These are phyloP conservation scores for Yamadazyma songkhlaensis DNA, from an alignment of 1,139 yeast species.

Conservation along the genomic window DNA sequence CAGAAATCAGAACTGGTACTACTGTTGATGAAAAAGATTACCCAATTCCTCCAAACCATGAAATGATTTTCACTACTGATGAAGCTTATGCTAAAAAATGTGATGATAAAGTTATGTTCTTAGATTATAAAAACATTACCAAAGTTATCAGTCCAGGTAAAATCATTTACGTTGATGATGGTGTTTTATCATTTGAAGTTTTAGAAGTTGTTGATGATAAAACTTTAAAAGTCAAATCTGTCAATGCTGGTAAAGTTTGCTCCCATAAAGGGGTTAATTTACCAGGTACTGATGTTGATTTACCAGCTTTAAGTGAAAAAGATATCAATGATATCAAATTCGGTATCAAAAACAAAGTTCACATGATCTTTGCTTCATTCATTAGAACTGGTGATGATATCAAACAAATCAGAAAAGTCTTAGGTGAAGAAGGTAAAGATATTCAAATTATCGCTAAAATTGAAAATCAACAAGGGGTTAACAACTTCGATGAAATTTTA, in stretches of 20 bases:
- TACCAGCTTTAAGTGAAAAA: constrained; percentile 97
- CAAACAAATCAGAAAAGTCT: constrained; percentile 82
- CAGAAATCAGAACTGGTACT: constrained; percentile 98
- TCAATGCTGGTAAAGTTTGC: constrained; percentile 92
- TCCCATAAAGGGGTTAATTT: constrained; percentile 99
- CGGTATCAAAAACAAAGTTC: constrained; percentile 96
- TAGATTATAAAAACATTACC: constrained; percentile 95
- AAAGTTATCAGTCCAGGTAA: constrained; percentile 86
- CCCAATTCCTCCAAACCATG: constrained; percentile 82
- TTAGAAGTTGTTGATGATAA: constrained; percentile 71
- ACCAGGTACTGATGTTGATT: constrained; percentile 98
- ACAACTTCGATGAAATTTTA: constrained; percentile 96
- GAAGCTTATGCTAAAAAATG: constrained; percentile 68
- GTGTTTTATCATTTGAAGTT: constrained; percentile 95
- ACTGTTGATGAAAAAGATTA: constrained; percentile 76
- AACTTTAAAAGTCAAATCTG: constrained; percentile 81
- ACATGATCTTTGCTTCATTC: constrained; percentile 98
- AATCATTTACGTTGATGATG: constrained; percentile 93
- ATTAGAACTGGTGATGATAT: constrained; percentile 94
- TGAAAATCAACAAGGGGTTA: constrained; percentile 99
- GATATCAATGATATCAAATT: constrained; percentile 87
- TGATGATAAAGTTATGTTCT: constrained; percentile 78
- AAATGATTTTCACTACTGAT: constrained; percentile 91
- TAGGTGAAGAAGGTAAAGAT: constrained; percentile 95
- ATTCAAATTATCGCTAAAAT: constrained; percentile 96